phyloP scores from a whole-genome alignment of 768 basidiomycete genomes.

The Zangia roseola region DNA sequence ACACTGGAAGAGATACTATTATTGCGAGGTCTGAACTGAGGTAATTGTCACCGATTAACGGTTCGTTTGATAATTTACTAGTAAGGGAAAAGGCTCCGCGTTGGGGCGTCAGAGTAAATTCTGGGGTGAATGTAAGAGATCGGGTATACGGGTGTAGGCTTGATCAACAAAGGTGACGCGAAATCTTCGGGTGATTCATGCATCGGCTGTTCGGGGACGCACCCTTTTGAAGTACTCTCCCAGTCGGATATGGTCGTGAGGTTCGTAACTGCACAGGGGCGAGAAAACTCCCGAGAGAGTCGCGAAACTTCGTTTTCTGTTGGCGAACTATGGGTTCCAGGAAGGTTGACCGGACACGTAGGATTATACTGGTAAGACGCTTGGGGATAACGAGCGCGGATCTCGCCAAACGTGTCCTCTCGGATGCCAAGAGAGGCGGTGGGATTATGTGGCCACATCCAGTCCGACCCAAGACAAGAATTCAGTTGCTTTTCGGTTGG shows the following conservation, averaged over 20 bases:
- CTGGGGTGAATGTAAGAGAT: constrained; percentile 22
- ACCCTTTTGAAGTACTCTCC: constrained; percentile 5
- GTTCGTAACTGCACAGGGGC: constrained; percentile 5
- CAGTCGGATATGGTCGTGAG: constrained; percentile 1
- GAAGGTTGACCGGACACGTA: constrained; percentile 2
- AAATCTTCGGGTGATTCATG: constrained; percentile 10
- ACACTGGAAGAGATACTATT: constrained; percentile 6
- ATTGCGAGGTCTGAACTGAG: neutral
- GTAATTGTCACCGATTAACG: neutral
- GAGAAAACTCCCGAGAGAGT: constrained; percentile 10
- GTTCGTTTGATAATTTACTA: constrained; percentile 2
- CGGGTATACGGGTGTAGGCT: constrained; percentile 30
- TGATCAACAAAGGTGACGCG: constrained; percentile 23
- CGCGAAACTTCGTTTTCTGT: constrained; percentile 10
- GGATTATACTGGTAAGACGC: constrained; percentile 6
- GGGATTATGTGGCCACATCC: constrained; percentile 20
- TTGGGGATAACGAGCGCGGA: constrained; percentile 6
- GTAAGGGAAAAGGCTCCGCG: constrained; percentile 1
- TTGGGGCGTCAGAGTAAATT: constrained; percentile 4
- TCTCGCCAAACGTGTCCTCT: constrained; percentile 8
- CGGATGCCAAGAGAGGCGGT: constrained; percentile 6
- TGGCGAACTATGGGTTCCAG: constrained; percentile 4
- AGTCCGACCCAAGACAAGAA: constrained; percentile 5
- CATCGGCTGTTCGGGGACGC: neutral
- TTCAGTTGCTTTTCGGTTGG: constrained; percentile 14